Evolutionary conservation across 768 basidiomycete species (phyloP), one percentile per base, ranked within the genome.

Genomic region (Collybia sp.): DNA sequence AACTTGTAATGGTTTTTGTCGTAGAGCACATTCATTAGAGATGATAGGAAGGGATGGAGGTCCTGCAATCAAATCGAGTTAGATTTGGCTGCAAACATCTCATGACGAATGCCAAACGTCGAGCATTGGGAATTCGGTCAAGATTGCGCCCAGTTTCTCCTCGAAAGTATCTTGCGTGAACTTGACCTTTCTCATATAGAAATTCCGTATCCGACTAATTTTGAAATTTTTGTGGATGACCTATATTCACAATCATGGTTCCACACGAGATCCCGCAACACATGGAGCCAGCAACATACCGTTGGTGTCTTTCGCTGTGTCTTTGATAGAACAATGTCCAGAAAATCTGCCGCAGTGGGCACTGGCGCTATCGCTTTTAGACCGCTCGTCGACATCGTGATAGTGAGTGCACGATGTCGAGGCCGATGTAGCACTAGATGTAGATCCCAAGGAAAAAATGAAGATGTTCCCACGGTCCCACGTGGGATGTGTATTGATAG

Each of bases 1-100:
- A 99, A 88, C 70, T 98, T 98, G 81, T 97, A 97, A 63, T 99
- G 95, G 62, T 97, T 97, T 72, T 98, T 98, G 78, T 99, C 96
- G 67, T 99, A 99, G 35, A 99, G 79, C 12, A 99, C 96, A 67
- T 99, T 99, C 79, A 99, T 83, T 13, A 99, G 75, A 2, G 93
- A 94, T 1, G 92, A 79, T 13, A 98, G 74, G 75, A 98, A 99
- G 1, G 96, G 96, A 64, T 99, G 96, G 9, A 99, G 76, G 62
- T 98, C 95, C 74, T 76, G 52, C 12, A 52, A 40, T 25, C 25
- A 25, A 25, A 25, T 8, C 25, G 8, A 25, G 25, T 25, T 25
- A 25, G 8, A 25, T 25, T 25, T 25, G 3, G 8, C 25, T 25
- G 4, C 25, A 25, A 25, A 25, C 25, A 25, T 25, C 25, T 25